Percentiles rank a stretch among this genome's conserved stretches.
These are phyloP conservation scores for Trichoderma citrinoviride DNA, from an alignment of 2,329 filamentous ascomycete genomes.

Conservation along the genomic window DNA sequence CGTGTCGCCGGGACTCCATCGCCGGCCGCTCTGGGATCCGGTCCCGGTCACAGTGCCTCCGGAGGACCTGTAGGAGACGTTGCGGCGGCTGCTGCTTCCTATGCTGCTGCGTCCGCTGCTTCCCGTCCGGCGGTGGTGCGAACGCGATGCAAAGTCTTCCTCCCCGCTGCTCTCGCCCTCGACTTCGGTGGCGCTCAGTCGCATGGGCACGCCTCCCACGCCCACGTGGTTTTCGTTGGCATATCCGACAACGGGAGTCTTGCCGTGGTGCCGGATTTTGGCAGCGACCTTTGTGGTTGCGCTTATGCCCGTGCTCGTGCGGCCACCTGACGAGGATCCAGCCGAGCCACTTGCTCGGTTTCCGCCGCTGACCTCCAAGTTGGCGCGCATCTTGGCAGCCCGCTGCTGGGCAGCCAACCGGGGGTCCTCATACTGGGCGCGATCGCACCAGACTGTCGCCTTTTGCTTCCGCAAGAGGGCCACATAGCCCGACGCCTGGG, in stretches of 20 bases:
- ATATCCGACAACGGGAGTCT: conserved; percentile 75
- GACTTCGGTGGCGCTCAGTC: conserved; percentile 92
- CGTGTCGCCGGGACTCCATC: conserved; percentile 55
- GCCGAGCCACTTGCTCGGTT: conserved; percentile 49
- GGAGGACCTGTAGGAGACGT: conserved; percentile 50
- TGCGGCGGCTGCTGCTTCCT: conserved; percentile 48
- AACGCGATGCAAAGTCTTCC: conserved; percentile 48
- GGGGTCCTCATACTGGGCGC: conserved; percentile 88
- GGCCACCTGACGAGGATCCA: conserved; percentile 36
- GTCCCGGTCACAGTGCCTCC: conserved; percentile 37
- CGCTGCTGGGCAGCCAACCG: conserved; percentile 77
- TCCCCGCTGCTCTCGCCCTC: conserved; percentile 83
- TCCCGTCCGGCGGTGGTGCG: conserved; percentile 66
- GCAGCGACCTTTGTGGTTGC: conserved; percentile 66
- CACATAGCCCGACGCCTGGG: conserved; percentile 77
- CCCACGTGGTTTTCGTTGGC: conserved; percentile 71
- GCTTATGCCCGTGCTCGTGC: conserved; percentile 62
- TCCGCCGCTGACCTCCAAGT: conserved; percentile 71
- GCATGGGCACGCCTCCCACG: conserved; percentile 79
- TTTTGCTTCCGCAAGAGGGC: conserved; percentile 96
- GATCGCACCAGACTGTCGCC: conserved; percentile 97
- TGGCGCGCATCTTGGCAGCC: conserved; percentile 82
- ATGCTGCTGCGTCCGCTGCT: conserved; percentile 74
- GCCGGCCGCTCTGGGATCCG: conserved; percentile 39
- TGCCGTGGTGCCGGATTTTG: conserved; percentile 87